A percentile compares a stretch with the other conserved stretches of the same genome.
These are phyloP conservation scores for Sclerotinia trifoliorum DNA, from an alignment of 2,329 filamentous ascomycete genomes.

Conservation along the genomic window DNA sequence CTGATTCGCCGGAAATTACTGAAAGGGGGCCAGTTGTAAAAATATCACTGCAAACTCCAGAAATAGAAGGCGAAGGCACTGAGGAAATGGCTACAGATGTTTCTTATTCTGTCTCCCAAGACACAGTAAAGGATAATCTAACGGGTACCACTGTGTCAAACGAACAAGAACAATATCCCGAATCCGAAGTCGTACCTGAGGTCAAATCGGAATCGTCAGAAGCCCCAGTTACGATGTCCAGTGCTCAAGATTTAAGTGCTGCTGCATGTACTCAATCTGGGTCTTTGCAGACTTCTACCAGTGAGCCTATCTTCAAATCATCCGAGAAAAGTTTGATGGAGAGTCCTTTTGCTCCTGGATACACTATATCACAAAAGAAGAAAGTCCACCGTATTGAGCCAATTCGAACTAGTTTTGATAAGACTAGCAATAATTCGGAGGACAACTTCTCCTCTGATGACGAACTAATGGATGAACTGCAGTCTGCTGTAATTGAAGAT, in stretches of 20 bases:
- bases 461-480: slow-evolving; percentile 79
- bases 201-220: slow-evolving; percentile 27
- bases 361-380: slow-evolving; percentile 23
- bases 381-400: slow-evolving; percentile 46
- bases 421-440: slow-evolving; percentile 41
- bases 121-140: not conserved
- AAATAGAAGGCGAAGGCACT: not conserved
- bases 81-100: not conserved
- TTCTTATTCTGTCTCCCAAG: not conserved
- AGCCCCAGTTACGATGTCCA: slow-evolving; percentile 36
- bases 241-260: slow-evolving; percentile 31
- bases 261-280: slow-evolving; percentile 9
- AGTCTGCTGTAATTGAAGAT: slow-evolving; percentile 77
- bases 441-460: slow-evolving; percentile 68
- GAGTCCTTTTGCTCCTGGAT: slow-evolving; percentile 14
- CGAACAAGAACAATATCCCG: not conserved
- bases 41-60: slow-evolving; percentile 1
- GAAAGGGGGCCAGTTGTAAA: not conserved
- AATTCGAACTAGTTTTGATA: slow-evolving; percentile 52
- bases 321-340: not conserved
- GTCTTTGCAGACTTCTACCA: slow-evolving; percentile 17
- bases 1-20: not conserved
- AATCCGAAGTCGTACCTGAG: slow-evolving; percentile 12
- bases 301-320: slow-evolving; percentile 8
- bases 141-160: not conserved